Conservation (phyloP, 768 basidiomycete genomes). For the Gymnopilus dilepis region DNA sequence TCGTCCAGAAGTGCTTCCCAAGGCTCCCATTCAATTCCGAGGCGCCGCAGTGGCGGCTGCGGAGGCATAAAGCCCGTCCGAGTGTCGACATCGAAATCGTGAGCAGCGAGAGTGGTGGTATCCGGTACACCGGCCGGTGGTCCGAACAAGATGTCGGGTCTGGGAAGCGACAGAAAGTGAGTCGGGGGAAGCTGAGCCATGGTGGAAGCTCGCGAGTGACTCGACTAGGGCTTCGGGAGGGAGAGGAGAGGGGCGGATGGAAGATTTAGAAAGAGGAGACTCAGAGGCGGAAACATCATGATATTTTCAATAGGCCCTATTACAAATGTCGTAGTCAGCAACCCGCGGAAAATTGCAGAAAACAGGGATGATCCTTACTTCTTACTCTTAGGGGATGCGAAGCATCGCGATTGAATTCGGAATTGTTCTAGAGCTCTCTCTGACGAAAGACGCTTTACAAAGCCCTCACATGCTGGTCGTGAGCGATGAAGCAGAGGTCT, state of each 20-base stretch:
- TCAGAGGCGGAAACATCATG: background rate
- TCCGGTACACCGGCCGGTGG: conserved; percentile 34
- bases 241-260: background rate
- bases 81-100: conserved; percentile 91
- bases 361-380: background rate
- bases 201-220: background rate
- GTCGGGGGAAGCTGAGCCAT: conserved; percentile 18
- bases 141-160: conserved; percentile 32
- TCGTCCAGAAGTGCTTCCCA: conserved; percentile 45
- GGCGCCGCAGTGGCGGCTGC: conserved; percentile 63
- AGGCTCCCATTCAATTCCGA: conserved; percentile 73
- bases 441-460: background rate
- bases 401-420: background rate
- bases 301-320: conserved; percentile 1
- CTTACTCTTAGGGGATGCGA: background rate
- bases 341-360: conserved; percentile 6
- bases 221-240: background rate
- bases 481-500: background rate
- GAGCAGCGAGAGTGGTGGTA: conserved; percentile 68
- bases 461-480: background rate
- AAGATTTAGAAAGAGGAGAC: background rate
- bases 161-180: conserved; percentile 40
- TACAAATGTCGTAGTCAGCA: conserved; percentile 13
- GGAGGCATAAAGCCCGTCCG: conserved; percentile 93
- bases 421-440: conserved; percentile 1